phyloP scores from a whole-genome alignment of 1,284 basidiomycete genomes.

The Flammula alnicola region DNA sequence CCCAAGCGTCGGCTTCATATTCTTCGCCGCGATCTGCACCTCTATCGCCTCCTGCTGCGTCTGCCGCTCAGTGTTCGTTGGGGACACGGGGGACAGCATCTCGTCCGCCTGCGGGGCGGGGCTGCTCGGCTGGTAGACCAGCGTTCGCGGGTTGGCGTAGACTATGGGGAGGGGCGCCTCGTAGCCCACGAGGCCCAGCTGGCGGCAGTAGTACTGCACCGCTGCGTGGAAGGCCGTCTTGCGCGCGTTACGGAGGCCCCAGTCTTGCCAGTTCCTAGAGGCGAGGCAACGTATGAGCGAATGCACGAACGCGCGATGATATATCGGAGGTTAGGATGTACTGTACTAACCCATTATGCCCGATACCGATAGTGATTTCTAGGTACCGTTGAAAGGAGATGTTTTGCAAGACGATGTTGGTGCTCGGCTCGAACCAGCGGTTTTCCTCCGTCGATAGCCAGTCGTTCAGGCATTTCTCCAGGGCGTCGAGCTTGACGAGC shows the following conservation, averaged over 20 bases:
- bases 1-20: conserved; percentile 47
- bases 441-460: conserved; percentile 80
- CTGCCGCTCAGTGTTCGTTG: conserved; percentile 18
- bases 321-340: neutral
- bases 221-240: conserved; percentile 80
- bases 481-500: conserved; percentile 66
- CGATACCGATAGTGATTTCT: conserved; percentile 69
- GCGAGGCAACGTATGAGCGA: too few species aligned
- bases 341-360: conserved; percentile 64
- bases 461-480: conserved; percentile 67
- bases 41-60: conserved; percentile 24
- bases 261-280: conserved; percentile 65
- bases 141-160: conserved; percentile 46
- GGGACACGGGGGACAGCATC: conserved; percentile 11
- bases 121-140: conserved; percentile 31
- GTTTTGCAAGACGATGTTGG: conserved; percentile 61
- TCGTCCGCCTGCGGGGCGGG: conserved; percentile 18
- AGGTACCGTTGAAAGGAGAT: conserved; percentile 68
- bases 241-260: conserved; percentile 61
- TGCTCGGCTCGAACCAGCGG: conserved; percentile 73
- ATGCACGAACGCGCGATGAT: conserved; percentile 5
- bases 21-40: conserved; percentile 26
- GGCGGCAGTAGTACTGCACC: conserved; percentile 68
- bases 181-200: conserved; percentile 66
- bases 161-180: conserved; percentile 63